Percentiles rank a stretch among this genome's conserved stretches.
Conservation (phyloP, 257 asterid genomes). For the Euphrasia confusa region DNA sequence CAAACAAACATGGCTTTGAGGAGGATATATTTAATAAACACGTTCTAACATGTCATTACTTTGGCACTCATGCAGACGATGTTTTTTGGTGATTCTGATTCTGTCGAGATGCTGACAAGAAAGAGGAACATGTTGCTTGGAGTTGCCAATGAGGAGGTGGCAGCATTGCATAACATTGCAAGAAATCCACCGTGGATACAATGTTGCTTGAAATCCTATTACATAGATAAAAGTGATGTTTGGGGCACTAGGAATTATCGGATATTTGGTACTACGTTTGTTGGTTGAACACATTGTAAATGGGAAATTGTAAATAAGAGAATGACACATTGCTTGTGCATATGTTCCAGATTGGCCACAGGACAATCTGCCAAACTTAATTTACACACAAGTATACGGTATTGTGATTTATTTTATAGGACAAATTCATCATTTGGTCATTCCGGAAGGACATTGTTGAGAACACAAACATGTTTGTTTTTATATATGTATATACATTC, state of each 20-base stretch:
- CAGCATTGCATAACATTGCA: conserved; percentile 10
- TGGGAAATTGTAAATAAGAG: not conserved
- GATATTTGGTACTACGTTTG: conserved; percentile 44
- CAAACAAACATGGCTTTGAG: no score
- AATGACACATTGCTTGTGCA: not conserved
- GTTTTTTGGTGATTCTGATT: conserved; percentile 41
- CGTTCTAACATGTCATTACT: not conserved
- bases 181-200: conserved; percentile 75
- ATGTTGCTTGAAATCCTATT: conserved; percentile 66
- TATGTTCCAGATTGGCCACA: not conserved
- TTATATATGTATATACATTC: no score
- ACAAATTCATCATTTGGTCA: no score
- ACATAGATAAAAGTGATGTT: conserved; percentile 32
- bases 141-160: conserved; percentile 23
- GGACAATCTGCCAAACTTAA: no score
- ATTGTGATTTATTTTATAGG: no score
- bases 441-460: no score
- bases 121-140: conserved; percentile 61
- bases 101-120: conserved; percentile 36
- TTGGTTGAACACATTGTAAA: conserved; percentile 23
- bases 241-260: conserved; percentile 69
- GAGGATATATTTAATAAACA: not conserved
- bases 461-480: no score
- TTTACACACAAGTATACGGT: no score
- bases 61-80: conserved; percentile 33